Evolutionary conservation across 2,329 filamentous ascomycete genomes (phyloP).

Genomic region (Amauroascus niger): DNA sequence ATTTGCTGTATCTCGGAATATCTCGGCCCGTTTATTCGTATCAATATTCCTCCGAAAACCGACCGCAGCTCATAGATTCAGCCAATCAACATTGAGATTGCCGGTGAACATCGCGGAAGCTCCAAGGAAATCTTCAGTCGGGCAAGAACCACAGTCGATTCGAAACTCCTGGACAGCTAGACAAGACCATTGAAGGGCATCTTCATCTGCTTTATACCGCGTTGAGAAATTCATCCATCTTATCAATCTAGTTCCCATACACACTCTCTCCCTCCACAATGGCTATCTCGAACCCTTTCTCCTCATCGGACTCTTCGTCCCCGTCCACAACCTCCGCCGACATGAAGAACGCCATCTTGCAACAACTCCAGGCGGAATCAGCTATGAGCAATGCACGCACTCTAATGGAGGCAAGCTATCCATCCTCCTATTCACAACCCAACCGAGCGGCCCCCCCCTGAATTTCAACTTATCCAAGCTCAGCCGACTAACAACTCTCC

Average conservation of each 20-base stretch:
- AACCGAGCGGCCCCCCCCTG: no score
- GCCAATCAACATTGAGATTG: constrained; percentile 4
- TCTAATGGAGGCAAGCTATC: constrained; percentile 51
- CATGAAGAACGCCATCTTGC: constrained; percentile 49
- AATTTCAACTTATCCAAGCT: no score
- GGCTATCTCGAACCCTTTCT: constrained; percentile 34
- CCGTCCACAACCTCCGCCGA: constrained; percentile 26
- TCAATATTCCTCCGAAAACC: constrained; percentile 7
- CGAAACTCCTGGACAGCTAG: neutral
- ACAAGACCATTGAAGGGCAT: neutral
- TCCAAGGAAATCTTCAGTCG: constrained; percentile 10
- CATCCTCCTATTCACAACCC: no score
- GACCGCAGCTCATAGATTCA: neutral
- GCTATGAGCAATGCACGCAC: constrained; percentile 59
- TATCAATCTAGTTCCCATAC: neutral
- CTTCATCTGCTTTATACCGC: neutral
- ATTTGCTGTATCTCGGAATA: neutral
- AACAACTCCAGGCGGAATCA: constrained; percentile 54
- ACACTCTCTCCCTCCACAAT: constrained; percentile 20
- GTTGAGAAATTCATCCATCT: neutral
- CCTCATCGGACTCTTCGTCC: constrained; percentile 19
- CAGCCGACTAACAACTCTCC: neutral
- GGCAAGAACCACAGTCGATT: neutral
- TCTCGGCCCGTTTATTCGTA: neutral
- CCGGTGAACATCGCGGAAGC: neutral